Percentiles rank a stretch among this genome's conserved stretches.
Conservation (phyloP, 2,329 filamentous ascomycete species). For the Gaeumannomyces sp. region DNA sequence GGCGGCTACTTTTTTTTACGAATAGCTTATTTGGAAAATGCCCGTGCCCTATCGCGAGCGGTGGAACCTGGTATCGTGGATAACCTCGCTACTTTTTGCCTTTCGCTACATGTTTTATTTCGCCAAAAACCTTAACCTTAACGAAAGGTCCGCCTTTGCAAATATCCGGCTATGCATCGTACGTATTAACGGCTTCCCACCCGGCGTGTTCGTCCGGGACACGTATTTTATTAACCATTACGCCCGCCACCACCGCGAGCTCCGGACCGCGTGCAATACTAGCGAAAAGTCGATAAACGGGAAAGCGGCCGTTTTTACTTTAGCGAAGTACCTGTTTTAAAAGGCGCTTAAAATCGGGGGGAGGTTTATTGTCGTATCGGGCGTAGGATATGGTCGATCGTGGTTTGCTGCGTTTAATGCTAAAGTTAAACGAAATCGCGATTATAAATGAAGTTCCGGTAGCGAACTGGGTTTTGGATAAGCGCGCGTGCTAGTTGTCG, state of each 20-base stretch:
- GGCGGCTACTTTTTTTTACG: not conserved
- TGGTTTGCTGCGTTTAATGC: not conserved
- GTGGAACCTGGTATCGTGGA: not conserved
- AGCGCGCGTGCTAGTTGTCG: not conserved
- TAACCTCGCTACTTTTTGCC: not conserved
- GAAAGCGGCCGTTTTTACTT: not conserved
- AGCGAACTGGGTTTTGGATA: not conserved
- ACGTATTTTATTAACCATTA: not conserved
- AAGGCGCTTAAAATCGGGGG: not conserved
- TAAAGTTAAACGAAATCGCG: not conserved
- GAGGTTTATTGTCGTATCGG: not conserved
- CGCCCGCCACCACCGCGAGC: not conserved
- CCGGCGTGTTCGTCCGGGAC: not conserved
- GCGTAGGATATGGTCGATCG: constrained; percentile 2
- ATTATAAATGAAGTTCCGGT: not conserved
- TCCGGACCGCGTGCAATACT: not conserved
- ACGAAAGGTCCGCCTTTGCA: not conserved
- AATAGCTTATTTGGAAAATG: not conserved
- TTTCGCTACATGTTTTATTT: not conserved
- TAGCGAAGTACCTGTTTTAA: constrained; percentile 6
- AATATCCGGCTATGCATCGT: not conserved
- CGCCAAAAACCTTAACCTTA: not conserved
- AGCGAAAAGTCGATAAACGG: not conserved
- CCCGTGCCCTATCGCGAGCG: not conserved
- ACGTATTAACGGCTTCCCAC: not conserved